Conservation (phyloP, 2,329 filamentous ascomycete genomes). For the Lachnellula willkommii region DNA sequence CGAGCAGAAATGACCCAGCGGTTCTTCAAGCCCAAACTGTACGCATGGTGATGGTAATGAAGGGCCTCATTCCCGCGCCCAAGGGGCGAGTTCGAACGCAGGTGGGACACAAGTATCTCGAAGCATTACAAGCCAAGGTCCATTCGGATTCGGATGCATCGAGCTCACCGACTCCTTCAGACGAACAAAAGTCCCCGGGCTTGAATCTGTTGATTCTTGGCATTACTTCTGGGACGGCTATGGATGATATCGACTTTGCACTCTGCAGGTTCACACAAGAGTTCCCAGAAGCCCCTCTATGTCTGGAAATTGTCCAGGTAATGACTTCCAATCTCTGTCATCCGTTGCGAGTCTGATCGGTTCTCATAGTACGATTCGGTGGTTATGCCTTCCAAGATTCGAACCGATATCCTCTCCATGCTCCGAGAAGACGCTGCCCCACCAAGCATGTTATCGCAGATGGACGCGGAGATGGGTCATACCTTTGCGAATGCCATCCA, state of each 20-base stretch:
- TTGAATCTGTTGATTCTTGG: constrained; percentile 29
- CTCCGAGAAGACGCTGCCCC: constrained; percentile 30
- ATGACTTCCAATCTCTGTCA: neutral
- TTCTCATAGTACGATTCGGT: constrained; percentile 30
- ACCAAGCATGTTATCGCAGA: constrained; percentile 31
- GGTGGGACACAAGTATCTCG: constrained; percentile 31
- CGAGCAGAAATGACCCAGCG: neutral
- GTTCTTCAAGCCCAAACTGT: constrained; percentile 6
- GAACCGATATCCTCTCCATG: constrained; percentile 30
- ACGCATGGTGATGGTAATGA: constrained; percentile 16
- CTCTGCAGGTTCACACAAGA: constrained; percentile 31
- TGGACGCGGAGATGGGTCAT: constrained; percentile 32
- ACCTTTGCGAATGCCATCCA: constrained; percentile 31
- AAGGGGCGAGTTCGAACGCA: constrained; percentile 26
- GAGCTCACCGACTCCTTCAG: constrained; percentile 19
- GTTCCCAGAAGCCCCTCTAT: constrained; percentile 26
- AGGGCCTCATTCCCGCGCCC: constrained; percentile 22
- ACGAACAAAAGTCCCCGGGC: constrained; percentile 18
- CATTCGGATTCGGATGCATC: constrained; percentile 23
- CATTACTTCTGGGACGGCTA: constrained; percentile 29
- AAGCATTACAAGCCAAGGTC: constrained; percentile 27
- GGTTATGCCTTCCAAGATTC: constrained; percentile 32
- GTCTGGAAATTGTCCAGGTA: constrained; percentile 29
- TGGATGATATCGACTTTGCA: constrained; percentile 32
- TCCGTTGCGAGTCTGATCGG: neutral